Evolutionary conservation across 164 flowering plant genomes (phyloP), one percentile per base, ranked within the genome.

Genomic region (Taxillus chinensis): DNA sequence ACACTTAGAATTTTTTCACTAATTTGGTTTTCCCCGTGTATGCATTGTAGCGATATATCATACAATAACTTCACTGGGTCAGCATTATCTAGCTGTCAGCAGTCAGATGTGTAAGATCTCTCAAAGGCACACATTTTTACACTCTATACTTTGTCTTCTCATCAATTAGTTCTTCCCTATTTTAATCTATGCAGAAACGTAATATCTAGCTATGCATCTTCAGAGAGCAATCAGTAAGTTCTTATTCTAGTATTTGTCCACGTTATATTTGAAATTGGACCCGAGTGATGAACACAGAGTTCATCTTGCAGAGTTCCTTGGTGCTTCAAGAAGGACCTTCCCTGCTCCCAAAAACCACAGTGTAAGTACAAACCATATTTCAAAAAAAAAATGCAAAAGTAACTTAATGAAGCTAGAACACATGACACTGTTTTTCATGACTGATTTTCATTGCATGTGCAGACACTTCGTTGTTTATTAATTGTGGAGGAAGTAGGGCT

Each of bases 1-100:
- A 27, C 27, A 27, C 27, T 27, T 0, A 27, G 27, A 43, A 43
- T 43, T 43, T 43, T 9, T 6, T 13, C 39, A 43, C 50, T 41
- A 1, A 39, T 5, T 42, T 13, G 27, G 8, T 64, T 42, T 52
- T 9, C 38, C 15, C 45, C 45, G 46, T 8, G 43, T 8, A 27
- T 27, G 27, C 27, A 27, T 71, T 83, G 74, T 84, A 92, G 98
- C 61, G 97, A 90, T 72, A n/a, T 88, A 57, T 88, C 95, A 40
- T 78, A 85, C 74, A 88, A 88, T 75, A 85, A 83, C 60, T 90
- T 90, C 69, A 75, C 84, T 0, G 75, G 67, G 9, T 54, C 89
- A 15, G 2, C 68, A 58, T 38, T 38, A 3, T 7, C 67, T 12
- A 70, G 72, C 60, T 85, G 93, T 66, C 68, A 65, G 39, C 67